A percentile compares a stretch with the other conserved stretches of the same genome.
Evolutionary conservation across 805 yeast genomes (phyloP).

Genomic region (Kazachstania psychrophila): DNA sequence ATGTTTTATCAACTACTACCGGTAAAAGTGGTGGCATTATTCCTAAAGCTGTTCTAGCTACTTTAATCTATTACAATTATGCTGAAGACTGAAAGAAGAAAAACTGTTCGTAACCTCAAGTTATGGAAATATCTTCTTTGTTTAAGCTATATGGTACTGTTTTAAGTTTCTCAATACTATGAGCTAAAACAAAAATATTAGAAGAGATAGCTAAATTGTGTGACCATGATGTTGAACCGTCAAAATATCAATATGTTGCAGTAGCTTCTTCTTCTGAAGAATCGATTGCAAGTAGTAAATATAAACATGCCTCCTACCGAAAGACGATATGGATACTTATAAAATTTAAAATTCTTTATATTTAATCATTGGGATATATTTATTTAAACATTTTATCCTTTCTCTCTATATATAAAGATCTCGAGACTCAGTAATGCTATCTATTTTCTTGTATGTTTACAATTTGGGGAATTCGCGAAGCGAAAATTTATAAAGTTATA

Average conservation of each 20-base stretch:
- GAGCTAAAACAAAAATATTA: slow-evolving; percentile 83
- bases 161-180: slow-evolving; percentile 65
- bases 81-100: slow-evolving; percentile 37
- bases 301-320: too few relatives aligned
- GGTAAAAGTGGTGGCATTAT: slow-evolving; percentile 91
- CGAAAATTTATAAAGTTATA: not conserved
- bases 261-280: too few relatives aligned
- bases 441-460: too few relatives aligned
- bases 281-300: too few relatives aligned
- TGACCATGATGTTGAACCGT: slow-evolving; percentile 67
- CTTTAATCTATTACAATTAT: slow-evolving; percentile 72
- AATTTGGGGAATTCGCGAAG: too few relatives aligned
- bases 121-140: slow-evolving; percentile 86
- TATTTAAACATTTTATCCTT: too few relatives aligned
- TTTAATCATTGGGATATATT: too few relatives aligned
- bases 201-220: slow-evolving; percentile 74
- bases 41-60: slow-evolving; percentile 82
- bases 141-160: slow-evolving; percentile 78
- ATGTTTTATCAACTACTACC: slow-evolving; percentile 85
- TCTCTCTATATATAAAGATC: too few relatives aligned
- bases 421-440: too few relatives aligned
- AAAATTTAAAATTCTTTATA: too few relatives aligned
- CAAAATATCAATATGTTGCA: too few relatives aligned
- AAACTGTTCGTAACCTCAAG: slow-evolving; percentile 82
- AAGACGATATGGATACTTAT: too few relatives aligned